phyloP scores from a whole-genome alignment of 2,329 filamentous ascomycete genomes.

The Phaeomoniella chlamydospora region DNA sequence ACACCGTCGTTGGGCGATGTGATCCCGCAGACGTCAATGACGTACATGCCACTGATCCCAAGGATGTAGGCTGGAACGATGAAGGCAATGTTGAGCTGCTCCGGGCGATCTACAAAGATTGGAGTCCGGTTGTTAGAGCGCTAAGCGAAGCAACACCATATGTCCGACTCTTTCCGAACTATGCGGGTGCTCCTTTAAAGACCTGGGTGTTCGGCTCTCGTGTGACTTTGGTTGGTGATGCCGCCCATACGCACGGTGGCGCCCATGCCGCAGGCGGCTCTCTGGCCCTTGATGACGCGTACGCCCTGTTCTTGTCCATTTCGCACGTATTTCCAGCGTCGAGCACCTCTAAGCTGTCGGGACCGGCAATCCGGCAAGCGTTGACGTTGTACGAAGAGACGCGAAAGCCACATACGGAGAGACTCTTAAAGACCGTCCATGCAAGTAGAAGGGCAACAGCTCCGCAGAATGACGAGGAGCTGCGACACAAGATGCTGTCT shows the following conservation, averaged over 20 bases:
- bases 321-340: conserved; percentile 18
- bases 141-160: conserved; percentile 26
- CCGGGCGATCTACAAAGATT: conserved; percentile 23
- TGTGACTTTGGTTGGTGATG: conserved; percentile 15
- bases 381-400: conserved; percentile 27
- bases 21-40: conserved; percentile 13
- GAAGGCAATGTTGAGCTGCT: conserved; percentile 21
- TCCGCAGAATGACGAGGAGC: conserved; percentile 21
- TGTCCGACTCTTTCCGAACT: conserved; percentile 28
- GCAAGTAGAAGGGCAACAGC: conserved; percentile 10
- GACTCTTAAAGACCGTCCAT: conserved; percentile 20
- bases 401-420: conserved; percentile 26
- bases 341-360: conserved; percentile 1
- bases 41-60: conserved; percentile 17
- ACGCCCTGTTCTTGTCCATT: conserved; percentile 26
- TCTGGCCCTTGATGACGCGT: conserved; percentile 18
- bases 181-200: conserved; percentile 22
- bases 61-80: conserved; percentile 24
- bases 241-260: conserved; percentile 17
- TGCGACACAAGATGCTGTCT: conserved; percentile 19
- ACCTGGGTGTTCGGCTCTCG: conserved; percentile 25
- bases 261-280: conserved; percentile 17
- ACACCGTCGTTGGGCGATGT: conserved; percentile 27
- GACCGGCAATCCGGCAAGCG: conserved; percentile 13
- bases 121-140: conserved; percentile 25